Percentiles rank a stretch among this genome's conserved stretches.
Conservation (phyloP, 108 stramenopile genomes). For the Cyclostephanos tholiformis region DNA sequence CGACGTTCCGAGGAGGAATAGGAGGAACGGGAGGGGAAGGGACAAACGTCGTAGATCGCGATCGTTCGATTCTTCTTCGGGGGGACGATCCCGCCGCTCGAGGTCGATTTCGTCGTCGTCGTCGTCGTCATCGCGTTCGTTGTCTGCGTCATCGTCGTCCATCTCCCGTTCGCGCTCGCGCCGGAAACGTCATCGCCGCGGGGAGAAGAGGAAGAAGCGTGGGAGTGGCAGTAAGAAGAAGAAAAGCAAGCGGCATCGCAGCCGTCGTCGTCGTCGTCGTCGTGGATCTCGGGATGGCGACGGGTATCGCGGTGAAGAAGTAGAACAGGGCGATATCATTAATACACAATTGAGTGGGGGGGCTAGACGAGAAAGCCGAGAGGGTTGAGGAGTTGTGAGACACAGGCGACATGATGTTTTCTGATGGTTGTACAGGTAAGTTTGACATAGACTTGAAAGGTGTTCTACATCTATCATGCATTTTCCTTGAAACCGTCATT, state of each 20-base stretch:
- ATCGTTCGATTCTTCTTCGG: neutral
- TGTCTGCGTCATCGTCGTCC: neutral
- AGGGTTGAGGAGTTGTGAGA: neutral
- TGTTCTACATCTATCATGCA: neutral
- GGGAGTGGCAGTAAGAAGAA: conserved; percentile 76
- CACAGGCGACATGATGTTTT: too few relatives aligned
- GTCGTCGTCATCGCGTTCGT: neutral
- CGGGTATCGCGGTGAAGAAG: neutral
- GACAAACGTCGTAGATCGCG: neutral
- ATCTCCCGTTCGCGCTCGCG: neutral
- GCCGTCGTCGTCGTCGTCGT: neutral
- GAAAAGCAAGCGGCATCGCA: conserved; percentile 22
- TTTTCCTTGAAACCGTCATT: neutral
- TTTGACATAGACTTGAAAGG: neutral
- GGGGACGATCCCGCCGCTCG: neutral
- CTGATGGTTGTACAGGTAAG: neutral
- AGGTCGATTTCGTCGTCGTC: neutral
- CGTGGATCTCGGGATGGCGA: neutral
- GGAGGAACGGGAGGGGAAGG: neutral
- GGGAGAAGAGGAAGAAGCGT: conserved; percentile 62
- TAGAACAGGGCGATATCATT: neutral
- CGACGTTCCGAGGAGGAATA: neutral
- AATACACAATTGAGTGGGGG: neutral
- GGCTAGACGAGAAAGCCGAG: neutral
- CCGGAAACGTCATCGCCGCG: conserved; percentile 17